Evolutionary conservation across 1,139 yeast genomes (phyloP).

Genomic region (Hemisphaericaspora lyxosophila): DNA sequence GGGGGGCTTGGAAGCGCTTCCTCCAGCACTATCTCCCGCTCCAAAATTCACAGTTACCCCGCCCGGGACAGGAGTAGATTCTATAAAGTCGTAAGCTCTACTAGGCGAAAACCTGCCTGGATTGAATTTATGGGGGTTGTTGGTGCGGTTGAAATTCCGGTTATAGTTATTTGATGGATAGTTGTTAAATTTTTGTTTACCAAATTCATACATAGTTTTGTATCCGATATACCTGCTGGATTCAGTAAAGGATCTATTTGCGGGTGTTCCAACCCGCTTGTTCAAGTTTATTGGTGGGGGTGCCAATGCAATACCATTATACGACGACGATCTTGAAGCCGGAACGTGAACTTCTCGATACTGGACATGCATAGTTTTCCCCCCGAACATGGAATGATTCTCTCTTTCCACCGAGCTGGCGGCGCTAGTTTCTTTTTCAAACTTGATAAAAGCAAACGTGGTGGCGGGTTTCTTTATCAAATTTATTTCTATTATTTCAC

Average conservation of each 20-base stretch:
- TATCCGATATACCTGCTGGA: conserved; percentile 4
- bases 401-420: conserved; percentile 81
- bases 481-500: conserved; percentile 55
- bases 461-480: conserved; percentile 50
- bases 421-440: conserved; percentile 65
- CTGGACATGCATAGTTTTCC: conserved; percentile 80
- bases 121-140: not conserved
- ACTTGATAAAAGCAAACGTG: conserved; percentile 74
- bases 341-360: conserved; percentile 58
- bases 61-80: not conserved
- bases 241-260: conserved; percentile 1
- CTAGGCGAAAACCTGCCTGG: conserved; percentile 1
- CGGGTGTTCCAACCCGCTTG: conserved; percentile 27
- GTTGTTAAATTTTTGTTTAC: conserved; percentile 15
- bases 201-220: conserved; percentile 4
- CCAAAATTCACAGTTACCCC: no score
- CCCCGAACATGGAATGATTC: conserved; percentile 72
- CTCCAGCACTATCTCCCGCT: not conserved
- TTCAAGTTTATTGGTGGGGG: conserved; percentile 72
- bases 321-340: not conserved
- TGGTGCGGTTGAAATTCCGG: conserved; percentile 5
- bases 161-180: conserved; percentile 17
- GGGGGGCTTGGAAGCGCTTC: not conserved
- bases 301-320: conserved; percentile 51
- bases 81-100: not conserved